A percentile compares a stretch with the other conserved stretches of the same genome.
phyloP scores from a whole-genome alignment of 805 yeast genomes.

The Saccharomycopsis olivae region DNA sequence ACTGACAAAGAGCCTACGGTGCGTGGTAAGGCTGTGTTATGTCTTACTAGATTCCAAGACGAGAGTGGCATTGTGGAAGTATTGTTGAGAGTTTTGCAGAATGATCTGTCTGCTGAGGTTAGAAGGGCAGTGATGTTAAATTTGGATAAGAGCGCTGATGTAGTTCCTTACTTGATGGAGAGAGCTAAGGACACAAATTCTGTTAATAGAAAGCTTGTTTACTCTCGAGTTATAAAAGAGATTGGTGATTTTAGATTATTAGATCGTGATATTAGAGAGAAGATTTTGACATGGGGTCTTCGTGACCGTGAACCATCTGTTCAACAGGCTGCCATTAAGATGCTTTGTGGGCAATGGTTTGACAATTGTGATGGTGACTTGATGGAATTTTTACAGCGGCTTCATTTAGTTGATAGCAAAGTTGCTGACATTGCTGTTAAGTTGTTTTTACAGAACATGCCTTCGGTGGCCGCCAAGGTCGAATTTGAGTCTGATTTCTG shows the following conservation, averaged over 20 bases:
- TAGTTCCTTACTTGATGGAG: conserved; percentile 53
- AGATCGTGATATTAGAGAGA: conserved; percentile 47
- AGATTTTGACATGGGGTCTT: conserved; percentile 72
- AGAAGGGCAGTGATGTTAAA: conserved; percentile 75
- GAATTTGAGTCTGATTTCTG: conserved; percentile 58
- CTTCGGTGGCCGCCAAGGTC: conserved; percentile 51
- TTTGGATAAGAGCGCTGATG: conserved; percentile 41
- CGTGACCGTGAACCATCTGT: conserved; percentile 77
- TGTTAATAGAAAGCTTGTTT: conserved; percentile 63
- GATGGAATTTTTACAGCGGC: conserved; percentile 54
- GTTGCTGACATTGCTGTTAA: conserved; percentile 61
- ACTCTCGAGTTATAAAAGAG: conserved; percentile 53
- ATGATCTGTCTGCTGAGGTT: conserved; percentile 83
- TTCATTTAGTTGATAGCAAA: conserved; percentile 59
- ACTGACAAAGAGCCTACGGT: conserved; percentile 70
- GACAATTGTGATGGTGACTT: conserved; percentile 58
- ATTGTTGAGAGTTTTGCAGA: conserved; percentile 44
- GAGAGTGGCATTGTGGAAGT: conserved; percentile 34
- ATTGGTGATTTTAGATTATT: conserved; percentile 53
- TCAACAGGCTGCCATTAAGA: conserved; percentile 54
- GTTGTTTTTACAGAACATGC: conserved; percentile 48
- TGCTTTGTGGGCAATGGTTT: conserved; percentile 69
- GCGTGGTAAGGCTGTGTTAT: conserved; percentile 74
- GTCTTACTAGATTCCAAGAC: conserved; percentile 65
- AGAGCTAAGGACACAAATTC: conserved; percentile 75